Base-by-base conservation (phyloP, 2,329 filamentous ascomycete genomes). In the Botrytis pseudocinerea region DNA sequence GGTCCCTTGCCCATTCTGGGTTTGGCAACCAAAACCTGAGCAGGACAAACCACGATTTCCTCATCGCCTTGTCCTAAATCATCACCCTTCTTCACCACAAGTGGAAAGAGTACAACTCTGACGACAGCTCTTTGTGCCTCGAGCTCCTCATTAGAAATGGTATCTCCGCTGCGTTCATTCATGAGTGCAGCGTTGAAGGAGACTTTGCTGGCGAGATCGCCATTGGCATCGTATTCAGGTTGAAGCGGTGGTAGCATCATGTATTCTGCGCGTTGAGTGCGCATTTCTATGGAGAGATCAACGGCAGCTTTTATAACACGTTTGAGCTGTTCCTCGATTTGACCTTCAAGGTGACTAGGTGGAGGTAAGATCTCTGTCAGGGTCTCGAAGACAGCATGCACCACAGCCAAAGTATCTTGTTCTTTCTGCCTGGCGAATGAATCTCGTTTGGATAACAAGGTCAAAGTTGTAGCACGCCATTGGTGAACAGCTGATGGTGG, bases 221-320 rank as follows among this genome's bases (percentile, higher is more conserved):
- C 96, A 76, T 96, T 94, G 78, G 91, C 92, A 82, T 98, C 95
- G 83, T 97, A 98, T 82, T 98, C 94, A 35, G 96, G 96, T 82
- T 96, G 93, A 72, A 97, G 86, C 7, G 96, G 96, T 42, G 96
- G 95, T 28, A 98, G 90, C 95, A 99, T 99, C 85, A 97, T 96
- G 85, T 97, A 99, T 84, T 98, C 96, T 54, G 96, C 94, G 74
- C 94, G 91, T 82, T 99, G 96, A 25, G 92, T 97, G 81, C 96
- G 94, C 96, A 99, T 99, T 84, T 98, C 95, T 77, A 99, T 91
- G 1, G 94, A 94, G 18, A 99, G 88, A 73, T 93, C 92, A 68
- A 98, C 96, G 0, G 97, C 96, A 75, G 95, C 90, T 77, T 90
- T 90, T 83, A 99, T 90, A 69, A 99, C 94, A 78, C 93, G 94